Percentiles rank a stretch among this genome's conserved stretches.
Evolutionary conservation across 306 rosid genomes (phyloP).

Genomic region (Phaseolus lunatus): DNA sequence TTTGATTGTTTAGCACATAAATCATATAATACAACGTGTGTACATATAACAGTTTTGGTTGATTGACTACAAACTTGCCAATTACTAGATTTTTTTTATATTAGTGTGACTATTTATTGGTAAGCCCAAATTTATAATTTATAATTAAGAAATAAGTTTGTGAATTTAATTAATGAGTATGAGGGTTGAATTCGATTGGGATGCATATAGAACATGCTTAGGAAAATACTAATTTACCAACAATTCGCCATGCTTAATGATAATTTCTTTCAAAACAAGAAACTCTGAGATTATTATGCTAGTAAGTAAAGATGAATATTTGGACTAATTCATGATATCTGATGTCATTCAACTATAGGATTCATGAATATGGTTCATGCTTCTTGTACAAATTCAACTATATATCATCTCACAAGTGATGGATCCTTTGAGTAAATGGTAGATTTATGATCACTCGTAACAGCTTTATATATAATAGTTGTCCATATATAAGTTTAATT

Average conservation of each 20-base stretch:
- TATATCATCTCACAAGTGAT: too few relatives aligned
- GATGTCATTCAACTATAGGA: slow-evolving; percentile 1
- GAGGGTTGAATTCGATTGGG: neutral
- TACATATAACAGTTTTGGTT: too few relatives aligned
- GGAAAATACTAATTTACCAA: neutral
- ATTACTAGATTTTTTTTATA: neutral
- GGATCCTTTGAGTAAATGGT: too few relatives aligned
- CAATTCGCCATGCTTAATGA: slow-evolving; percentile 9
- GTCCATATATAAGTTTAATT: neutral
- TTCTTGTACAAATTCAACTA: neutral
- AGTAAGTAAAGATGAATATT: slow-evolving; percentile 3
- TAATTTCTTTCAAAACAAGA: slow-evolving; percentile 32
- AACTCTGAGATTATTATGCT: neutral
- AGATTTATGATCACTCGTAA: too few relatives aligned
- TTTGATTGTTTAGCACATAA: neutral
- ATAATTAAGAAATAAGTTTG: neutral
- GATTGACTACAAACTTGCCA: neutral
- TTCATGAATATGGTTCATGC: neutral
- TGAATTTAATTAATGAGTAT: neutral
- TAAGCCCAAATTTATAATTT: neutral
- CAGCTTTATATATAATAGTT: neutral
- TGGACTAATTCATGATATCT: slow-evolving; percentile 9
- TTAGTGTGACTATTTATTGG: neutral
- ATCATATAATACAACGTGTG: neutral
- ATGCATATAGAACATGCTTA: neutral